Evolutionary conservation across 257 asterid species (phyloP).

Genomic region (Penstemon barbatus): DNA sequence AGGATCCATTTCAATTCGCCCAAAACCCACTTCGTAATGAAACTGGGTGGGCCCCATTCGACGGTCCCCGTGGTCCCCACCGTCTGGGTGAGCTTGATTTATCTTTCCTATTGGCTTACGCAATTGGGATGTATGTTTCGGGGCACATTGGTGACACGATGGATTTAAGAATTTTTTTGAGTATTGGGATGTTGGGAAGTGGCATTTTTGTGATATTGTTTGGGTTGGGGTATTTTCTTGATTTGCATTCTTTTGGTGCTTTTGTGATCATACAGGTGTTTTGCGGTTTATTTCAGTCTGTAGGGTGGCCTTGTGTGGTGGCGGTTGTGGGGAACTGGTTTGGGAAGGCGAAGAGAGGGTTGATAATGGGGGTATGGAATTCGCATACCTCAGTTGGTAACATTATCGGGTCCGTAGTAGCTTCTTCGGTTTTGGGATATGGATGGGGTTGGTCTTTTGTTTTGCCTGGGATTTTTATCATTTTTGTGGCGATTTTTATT

Average conservation of each 20-base stretch:
- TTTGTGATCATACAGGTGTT: constrained; percentile 64
- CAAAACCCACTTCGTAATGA: constrained; percentile 27
- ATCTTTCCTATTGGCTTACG: constrained; percentile 68
- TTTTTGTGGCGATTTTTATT: constrained; percentile 47
- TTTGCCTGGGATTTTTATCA: constrained; percentile 65
- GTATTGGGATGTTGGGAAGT: constrained; percentile 86
- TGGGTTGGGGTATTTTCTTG: constrained; percentile 80
- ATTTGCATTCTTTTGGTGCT: constrained; percentile 60
- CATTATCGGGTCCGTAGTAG: constrained; percentile 78
- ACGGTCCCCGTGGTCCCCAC: constrained; percentile 75
- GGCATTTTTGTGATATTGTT: constrained; percentile 62
- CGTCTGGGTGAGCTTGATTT: constrained; percentile 98
- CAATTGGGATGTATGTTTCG: constrained; percentile 81
- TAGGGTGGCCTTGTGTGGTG: constrained; percentile 98
- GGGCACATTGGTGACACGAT: constrained; percentile 82
- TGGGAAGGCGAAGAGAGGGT: constrained; percentile 79
- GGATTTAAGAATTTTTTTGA: constrained; percentile 74
- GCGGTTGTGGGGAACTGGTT: constrained; percentile 92
- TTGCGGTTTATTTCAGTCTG: constrained; percentile 89
- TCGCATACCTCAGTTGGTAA: constrained; percentile 91
- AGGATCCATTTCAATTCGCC: constrained; percentile 19
- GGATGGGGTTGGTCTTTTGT: constrained; percentile 99
- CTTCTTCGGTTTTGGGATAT: constrained; percentile 72
- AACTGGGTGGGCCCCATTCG: constrained; percentile 86
- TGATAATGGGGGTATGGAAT: constrained; percentile 90